These are phyloP conservation scores for Paulownia fortunei DNA, from an alignment of 257 asterid species.

Conservation along the genomic window DNA sequence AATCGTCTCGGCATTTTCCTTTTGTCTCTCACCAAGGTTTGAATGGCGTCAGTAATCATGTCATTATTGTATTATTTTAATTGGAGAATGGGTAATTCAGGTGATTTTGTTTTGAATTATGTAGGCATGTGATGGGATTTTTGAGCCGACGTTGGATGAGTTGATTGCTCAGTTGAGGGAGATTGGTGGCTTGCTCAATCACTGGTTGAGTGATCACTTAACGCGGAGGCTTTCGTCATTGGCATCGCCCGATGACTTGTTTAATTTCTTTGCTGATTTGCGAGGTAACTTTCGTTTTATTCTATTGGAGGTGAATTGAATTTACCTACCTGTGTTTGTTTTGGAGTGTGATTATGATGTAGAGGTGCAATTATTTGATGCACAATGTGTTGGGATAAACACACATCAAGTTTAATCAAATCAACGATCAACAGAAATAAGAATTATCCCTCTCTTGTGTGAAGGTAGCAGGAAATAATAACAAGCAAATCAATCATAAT, in stretches of 20 bases:
- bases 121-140: conserved; percentile 75
- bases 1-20: conserved; percentile 80
- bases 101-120: conserved; percentile 25
- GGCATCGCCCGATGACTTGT: conserved; percentile 84
- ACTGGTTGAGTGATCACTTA: conserved; percentile 79
- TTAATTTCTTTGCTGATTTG: conserved; percentile 76
- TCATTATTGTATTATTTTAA: background rate
- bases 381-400: no score
- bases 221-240: conserved; percentile 61
- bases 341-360: background rate
- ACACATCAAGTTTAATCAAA: background rate
- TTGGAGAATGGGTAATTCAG: conserved; percentile 1
- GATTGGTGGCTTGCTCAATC: conserved; percentile 61
- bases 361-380: background rate
- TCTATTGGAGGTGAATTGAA: background rate
- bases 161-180: conserved; percentile 62
- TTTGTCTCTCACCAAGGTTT: conserved; percentile 76
- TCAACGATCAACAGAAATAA: no score
- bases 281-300: conserved; percentile 54
- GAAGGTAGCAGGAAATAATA: no score
- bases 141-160: conserved; percentile 85
- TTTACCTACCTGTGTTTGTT: background rate
- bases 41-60: background rate
- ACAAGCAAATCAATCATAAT: no score
- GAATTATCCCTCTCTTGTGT: no score